Evolutionary conservation across 805 yeast genomes (phyloP).

Genomic region (Lachancea quebecensis): DNA sequence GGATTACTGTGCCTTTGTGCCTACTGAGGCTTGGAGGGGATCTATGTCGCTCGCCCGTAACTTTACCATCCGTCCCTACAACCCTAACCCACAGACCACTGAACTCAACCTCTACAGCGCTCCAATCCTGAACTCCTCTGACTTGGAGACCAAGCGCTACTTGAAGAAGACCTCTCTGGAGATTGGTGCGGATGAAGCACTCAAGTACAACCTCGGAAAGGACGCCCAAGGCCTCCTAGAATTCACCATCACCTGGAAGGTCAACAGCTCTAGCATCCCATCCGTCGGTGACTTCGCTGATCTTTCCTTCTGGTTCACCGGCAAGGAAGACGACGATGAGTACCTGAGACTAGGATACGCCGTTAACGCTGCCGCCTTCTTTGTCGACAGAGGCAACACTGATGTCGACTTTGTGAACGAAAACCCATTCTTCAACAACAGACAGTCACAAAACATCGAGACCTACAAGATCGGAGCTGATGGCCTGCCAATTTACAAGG

Average conservation of each 20-base stretch:
- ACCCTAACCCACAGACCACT: conserved; percentile 23
- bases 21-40: conserved; percentile 34
- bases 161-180: conserved; percentile 3
- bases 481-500: conserved; percentile 18
- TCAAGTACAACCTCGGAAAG: conserved; percentile 4
- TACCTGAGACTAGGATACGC: conserved; percentile 26
- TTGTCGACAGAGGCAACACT: conserved; percentile 25
- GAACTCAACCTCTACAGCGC: conserved; percentile 19
- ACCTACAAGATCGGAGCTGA: conserved; percentile 13
- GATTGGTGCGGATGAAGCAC: conserved; percentile 1
- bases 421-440: conserved; percentile 27
- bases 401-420: conserved; percentile 15
- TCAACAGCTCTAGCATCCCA: conserved; percentile 7
- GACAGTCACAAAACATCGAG: conserved; percentile 20
- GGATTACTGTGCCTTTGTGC: conserved; percentile 35
- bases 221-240: conserved; percentile 22
- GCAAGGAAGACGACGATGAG: conserved; percentile 15
- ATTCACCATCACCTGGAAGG: conserved; percentile 21
- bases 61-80: conserved; percentile 22
- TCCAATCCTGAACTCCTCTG: conserved; percentile 19
- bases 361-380: conserved; percentile 18
- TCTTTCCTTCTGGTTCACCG: conserved; percentile 16
- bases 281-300: conserved; percentile 11
- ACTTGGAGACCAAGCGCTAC: conserved; percentile 4
- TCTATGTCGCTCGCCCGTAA: conserved; percentile 34